Evolutionary conservation across 225 moss, liverwort and hornwort species (phyloP), one percentile per base, ranked within the genome.

Genomic region (Antitrichia curtipendula): DNA sequence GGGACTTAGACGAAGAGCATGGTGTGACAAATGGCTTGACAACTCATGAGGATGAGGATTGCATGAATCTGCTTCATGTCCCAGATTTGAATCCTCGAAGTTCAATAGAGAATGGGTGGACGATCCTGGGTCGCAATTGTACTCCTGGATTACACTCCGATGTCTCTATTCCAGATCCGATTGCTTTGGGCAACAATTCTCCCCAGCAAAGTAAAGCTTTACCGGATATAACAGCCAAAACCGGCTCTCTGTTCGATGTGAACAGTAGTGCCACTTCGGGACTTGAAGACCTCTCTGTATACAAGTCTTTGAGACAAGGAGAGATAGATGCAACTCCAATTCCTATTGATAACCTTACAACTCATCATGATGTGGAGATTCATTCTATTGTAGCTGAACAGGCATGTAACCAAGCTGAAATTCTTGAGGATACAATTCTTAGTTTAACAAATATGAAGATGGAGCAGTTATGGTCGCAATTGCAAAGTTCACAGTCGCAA

Each of bases 401-500:
- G 45, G n/a, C 83, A 40, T 52, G 16, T 64, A 63, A 60, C 68
- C 86, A 70, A 58, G 80, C 36, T 71, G 41, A 72, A 80, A 80
- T 32, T 73, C 82, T 88, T 70, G 91, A 88, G 28, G 49, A 82
- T 77, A 86, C 45, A 43, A 68, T 91, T 82, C 78, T 88, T 85
- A 76, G 59, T 58, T 29, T 81, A 76, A 47, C 82, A 38, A 86
- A 86, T 89, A 56, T 49, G 65, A 59, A 81, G 81, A 87, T 92
- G 89, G 87, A 88, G 64, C 61, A 88, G 63, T 70, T 75, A 19
- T 92, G 91, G 92, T 70, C 88, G 52, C 87, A 75, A 62, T 69
- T 92, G 86, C 82, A 70, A 71, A 73, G 74, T 60, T 34, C 81
- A 66, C 85, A 58, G 50, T 77, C 74, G 50, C 58, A 77, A 50